Conservation (phyloP, 2,329 filamentous ascomycete genomes). For the Verticillium albo-atrum region DNA sequence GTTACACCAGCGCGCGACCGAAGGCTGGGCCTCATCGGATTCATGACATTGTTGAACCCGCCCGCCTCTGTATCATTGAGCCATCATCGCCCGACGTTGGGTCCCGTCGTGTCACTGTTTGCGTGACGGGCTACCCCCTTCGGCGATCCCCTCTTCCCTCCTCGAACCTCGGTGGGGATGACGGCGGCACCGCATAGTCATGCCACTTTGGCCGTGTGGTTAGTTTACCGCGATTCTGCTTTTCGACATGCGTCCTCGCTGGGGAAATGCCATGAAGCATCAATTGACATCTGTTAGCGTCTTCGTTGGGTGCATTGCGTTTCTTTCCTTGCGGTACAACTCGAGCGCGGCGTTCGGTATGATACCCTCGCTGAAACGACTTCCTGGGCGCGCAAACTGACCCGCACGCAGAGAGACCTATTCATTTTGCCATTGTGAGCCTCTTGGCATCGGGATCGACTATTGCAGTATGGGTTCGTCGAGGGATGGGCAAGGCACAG, state of each 20-base stretch:
- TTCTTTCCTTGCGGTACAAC: conserved; percentile 26
- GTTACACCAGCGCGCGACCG: too few species aligned
- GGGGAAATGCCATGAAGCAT: too few species aligned
- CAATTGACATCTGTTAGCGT: conserved; percentile 3
- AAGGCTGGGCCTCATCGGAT: too few species aligned
- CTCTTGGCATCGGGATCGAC: conserved; percentile 17
- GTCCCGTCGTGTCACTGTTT: too few species aligned
- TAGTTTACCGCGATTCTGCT: neutral
- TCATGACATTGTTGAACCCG: too few species aligned
- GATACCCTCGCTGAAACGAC: neutral
- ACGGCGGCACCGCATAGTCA: conserved; percentile 12
- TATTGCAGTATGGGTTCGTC: conserved; percentile 13
- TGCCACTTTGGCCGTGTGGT: conserved; percentile 11
- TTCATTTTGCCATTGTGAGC: conserved; percentile 27
- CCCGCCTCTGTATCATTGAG: too few species aligned
- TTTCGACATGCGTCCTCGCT: too few species aligned
- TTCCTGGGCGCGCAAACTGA: neutral
- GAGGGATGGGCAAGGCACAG: conserved; percentile 7
- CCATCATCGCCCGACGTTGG: too few species aligned
- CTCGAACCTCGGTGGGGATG: neutral
- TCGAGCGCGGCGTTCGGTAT: conserved; percentile 31
- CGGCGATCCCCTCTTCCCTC: neutral
- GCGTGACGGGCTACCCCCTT: too few species aligned
- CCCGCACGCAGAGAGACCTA: conserved; percentile 22
- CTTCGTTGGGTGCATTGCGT: conserved; percentile 6